Base-by-base conservation (phyloP, 2,329 filamentous ascomycete species). In the Cladophialophora immunda region DNA sequence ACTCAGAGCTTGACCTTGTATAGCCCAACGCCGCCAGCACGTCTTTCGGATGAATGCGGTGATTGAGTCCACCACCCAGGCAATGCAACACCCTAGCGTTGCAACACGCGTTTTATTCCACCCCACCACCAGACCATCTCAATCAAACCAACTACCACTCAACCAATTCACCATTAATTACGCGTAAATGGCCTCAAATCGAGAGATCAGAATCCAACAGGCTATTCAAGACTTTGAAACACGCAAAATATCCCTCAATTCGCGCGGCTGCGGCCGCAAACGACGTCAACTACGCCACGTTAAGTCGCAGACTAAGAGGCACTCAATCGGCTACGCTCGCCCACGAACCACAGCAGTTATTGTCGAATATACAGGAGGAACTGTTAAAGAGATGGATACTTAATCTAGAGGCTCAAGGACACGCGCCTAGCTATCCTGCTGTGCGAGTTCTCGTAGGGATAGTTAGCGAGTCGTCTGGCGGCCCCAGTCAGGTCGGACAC, bases 381-480 rank as follows among this genome's bases (percentile, higher is more conserved):
- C 19, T 63, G 30, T 54, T 68, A 58, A 59, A 66, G 25, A 25
- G 32, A 59, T 68, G 57, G 57, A 68, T 68, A 50, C 50, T 65
- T 15, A 41, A 65, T 17, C 62, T 65, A n/a, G 63, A 68, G 56
- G n/a, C 15, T 8, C 19, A 54, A 59, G 63, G 57, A 50, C 50
- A 68, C 56, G 34, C 63, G 11, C 62, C 62, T 58, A 68, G 15
- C 30, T 64, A 41, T 53, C 22, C 47, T 30, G 25, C 22, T 36
- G 17, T 68, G 38, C 62, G 66, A 52, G 62, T 62, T 32, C 60
- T 66, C n/a, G 58, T 30, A n/a, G 13, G 22, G 19, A 55, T 62
- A 36, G 57, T 68, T 30, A 56, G 30, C 15, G 15, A 29, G 11
- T 45, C 7, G 34, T 11, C 27, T 29, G 38, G 52, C n/a, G 58